Base-by-base conservation (phyloP, 2,329 filamentous ascomycete genomes). In the Cladosporium colombiae region DNA sequence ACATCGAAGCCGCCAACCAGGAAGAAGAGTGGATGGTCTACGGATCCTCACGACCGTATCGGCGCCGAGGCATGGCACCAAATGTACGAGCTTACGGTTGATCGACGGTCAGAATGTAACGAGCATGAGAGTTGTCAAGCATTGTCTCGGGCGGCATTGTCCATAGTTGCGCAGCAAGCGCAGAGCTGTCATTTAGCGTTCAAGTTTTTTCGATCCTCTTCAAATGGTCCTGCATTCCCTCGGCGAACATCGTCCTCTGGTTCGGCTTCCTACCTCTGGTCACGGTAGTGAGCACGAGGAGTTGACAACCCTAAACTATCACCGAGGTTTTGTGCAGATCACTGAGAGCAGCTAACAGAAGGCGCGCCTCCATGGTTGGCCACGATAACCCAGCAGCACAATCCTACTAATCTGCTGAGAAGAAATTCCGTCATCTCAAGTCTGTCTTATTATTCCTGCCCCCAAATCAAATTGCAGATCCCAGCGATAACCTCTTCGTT, bases 11-110 rank as follows among this genome's bases (percentile, higher is more conserved):
- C 18, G 55, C 31, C 31, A 57, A 57, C 13, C 55, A 33, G n/a
- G 33, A 35, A 21, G 50, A 63, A 13, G 61, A 56, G n/a, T 63
- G 61, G 49, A 21, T 46, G 70, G 70, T 31, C 18, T 56, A 63
- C 16, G 50, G 50, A 13, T 40, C 61, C 25, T 23, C 50, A 18
- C 21, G 49, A 13, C 37, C 50, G 2, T 33, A 56, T 25, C 35
- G 59, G 13, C 10, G 21, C 21, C 29, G 59, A 35, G 44, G 29
- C 5, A n/a, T 27, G 33, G 33, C 21, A 7, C 46, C 55, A 33
- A 33, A 10, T 14, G 13, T 27, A 21, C 8, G 23, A 21, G 46
- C 5, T 23, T 50, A 29, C 27, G n/a, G 23, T 55, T 55, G 29
- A 55, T 31, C 18, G n/a, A 18, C 11, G 29, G 8, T 2, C 7